Base-by-base conservation (phyloP, 2,329 filamentous ascomycete species). In the Cladobotryum protrusum region DNA sequence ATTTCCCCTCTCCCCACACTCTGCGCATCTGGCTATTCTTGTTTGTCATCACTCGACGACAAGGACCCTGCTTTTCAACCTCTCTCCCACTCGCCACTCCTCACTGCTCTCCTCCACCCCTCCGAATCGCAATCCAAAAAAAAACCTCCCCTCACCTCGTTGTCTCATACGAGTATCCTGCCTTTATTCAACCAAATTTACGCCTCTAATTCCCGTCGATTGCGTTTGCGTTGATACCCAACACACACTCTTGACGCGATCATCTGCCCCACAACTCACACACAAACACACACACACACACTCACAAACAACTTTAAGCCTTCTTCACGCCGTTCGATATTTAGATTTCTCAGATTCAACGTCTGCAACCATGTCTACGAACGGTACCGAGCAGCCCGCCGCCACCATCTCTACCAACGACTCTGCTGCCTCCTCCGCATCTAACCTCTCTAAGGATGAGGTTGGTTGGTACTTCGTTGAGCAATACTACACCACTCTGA, bases 401-500 rank as follows among this genome's bases (percentile, higher is more conserved):
- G 61, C 64, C 46, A 59, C 70, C 52, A 60, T 67, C 52, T 58
- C 66, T 47, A 53, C 67, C 44, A 61, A 63, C 52, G 67, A 67
- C 49, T 59, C 65, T 52, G 61, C 66, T 41, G 56, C 65, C 53
- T 57, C 63, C 54, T 44, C 51, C 20, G 60, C 62, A 55, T 72
- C 65, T 64, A 75, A 79, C 60, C 72, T 82, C 37, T 76, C 78
- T 61, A 96, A 96, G 76, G 90, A 96, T 68, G 89, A 97, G 75
- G 90, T 99, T 59, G 93, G 90, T 71, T 99, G 93, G 93, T 97
- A 92, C 75, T 99, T 99, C 61, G 93, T 99, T 52, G 91, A 97
- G 80, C 90, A 96, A 72, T 99, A 96, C 78, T 99, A 99, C 75
- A 97, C 89, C 61, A 99, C 90, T 55, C 75, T 99, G 65, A 96